Evolutionary conservation across 202 grass and related monocot genomes (phyloP).

Genomic region (Brachypodium distachyon): DNA sequence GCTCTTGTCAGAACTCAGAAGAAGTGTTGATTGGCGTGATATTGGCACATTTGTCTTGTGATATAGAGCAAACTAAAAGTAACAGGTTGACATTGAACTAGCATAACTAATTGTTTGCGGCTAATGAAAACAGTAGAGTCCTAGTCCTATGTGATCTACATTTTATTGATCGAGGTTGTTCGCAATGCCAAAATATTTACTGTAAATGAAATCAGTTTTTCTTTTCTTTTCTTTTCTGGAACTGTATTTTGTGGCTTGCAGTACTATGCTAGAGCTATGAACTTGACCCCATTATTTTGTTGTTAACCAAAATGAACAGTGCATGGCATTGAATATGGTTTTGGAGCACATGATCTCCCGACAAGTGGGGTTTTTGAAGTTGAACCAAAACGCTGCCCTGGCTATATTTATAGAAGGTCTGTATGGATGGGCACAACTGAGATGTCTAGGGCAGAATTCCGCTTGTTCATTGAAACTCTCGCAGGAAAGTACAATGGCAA

Average conservation of each 20-base stretch:
- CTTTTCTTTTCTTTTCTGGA: background rate
- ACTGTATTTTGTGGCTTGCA: background rate
- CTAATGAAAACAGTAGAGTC: background rate
- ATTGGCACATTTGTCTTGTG: background rate
- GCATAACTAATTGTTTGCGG: background rate
- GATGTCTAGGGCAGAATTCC: conserved; percentile 68
- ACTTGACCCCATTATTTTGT: background rate
- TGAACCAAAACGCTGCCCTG: conserved; percentile 73
- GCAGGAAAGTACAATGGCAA: conserved; percentile 70
- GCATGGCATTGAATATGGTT: conserved; percentile 78
- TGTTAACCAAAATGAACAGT: conserved; percentile 35
- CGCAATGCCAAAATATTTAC: background rate
- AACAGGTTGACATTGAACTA: background rate
- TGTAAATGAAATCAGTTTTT: background rate
- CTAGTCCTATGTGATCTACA: background rate
- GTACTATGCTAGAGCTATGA: conserved; percentile 1
- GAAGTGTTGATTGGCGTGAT: background rate
- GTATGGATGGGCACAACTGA: conserved; percentile 57
- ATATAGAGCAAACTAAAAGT: background rate
- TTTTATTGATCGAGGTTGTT: background rate
- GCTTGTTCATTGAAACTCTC: conserved; percentile 54
- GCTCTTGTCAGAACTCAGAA: background rate
- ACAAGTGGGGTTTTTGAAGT: conserved; percentile 87
- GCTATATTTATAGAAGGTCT: conserved; percentile 69
- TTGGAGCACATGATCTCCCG: conserved; percentile 79